Conservation (phyloP, 441 rosid species). For the Raphanus hybrid region DNA sequence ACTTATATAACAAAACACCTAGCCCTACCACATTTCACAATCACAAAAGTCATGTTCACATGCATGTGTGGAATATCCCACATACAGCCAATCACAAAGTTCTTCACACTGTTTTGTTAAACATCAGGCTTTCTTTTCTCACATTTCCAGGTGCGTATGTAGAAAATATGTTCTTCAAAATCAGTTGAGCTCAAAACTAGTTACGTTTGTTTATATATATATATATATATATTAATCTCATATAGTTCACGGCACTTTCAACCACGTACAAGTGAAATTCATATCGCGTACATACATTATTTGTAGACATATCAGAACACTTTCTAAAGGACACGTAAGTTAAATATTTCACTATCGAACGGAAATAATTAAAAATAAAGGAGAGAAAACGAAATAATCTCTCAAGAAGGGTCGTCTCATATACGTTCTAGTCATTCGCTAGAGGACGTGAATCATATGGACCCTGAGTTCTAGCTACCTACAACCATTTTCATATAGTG, state of each 20-base stretch:
- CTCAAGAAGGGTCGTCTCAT: conserved; percentile 29
- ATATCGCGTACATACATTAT: neutral
- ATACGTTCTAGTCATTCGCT: conserved; percentile 19
- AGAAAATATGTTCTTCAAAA: neutral
- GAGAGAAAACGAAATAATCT: conserved; percentile 1
- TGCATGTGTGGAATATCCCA: conserved; percentile 33
- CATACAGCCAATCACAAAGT: conserved; percentile 4
- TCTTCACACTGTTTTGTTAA: neutral
- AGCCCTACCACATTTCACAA: conserved; percentile 38
- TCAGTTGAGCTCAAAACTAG: neutral
- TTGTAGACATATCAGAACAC: no score
- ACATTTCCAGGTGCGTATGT: conserved; percentile 5
- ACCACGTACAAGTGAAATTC: neutral
- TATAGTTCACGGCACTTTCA: neutral
- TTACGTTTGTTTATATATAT: neutral
- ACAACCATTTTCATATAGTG: neutral
- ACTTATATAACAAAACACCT: conserved; percentile 26
- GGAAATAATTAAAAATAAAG: neutral
- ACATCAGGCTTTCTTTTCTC: neutral
- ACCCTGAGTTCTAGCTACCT: conserved; percentile 21
- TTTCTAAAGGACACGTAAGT: no score
- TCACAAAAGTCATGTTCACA: conserved; percentile 39
- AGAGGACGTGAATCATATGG: conserved; percentile 33
- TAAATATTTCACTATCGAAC: neutral
- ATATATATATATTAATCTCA: neutral